Conservation (phyloP, 768 basidiomycete species). For the Naematelia encephala region DNA sequence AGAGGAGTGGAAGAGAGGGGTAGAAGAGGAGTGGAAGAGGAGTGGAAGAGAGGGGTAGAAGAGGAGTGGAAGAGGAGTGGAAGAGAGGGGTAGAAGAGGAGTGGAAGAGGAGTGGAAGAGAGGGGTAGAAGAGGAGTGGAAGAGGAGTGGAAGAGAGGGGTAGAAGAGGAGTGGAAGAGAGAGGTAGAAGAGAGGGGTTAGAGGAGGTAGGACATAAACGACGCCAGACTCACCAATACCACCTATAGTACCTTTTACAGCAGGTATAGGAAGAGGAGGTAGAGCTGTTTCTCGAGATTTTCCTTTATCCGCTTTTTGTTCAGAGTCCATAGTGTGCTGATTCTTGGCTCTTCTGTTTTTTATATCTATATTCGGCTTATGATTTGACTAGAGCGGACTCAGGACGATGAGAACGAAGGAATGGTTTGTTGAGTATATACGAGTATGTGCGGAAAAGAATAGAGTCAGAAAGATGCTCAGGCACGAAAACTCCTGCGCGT, state of each 20-base stretch:
- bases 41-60: neutral
- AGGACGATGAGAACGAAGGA: too few relatives aligned
- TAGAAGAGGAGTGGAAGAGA: neutral
- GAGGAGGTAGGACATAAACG: neutral
- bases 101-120: neutral
- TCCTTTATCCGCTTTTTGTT: too few relatives aligned
- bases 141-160: neutral
- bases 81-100: neutral
- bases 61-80: neutral
- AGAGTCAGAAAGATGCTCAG: too few relatives aligned
- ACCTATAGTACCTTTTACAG: slow-evolving; percentile 40
- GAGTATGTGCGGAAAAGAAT: too few relatives aligned
- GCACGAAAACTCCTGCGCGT: too few relatives aligned
- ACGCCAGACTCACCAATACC: slow-evolving; percentile 30
- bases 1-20: neutral
- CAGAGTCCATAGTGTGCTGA: too few relatives aligned
- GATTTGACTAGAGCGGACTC: too few relatives aligned
- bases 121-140: neutral
- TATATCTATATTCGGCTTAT: too few relatives aligned
- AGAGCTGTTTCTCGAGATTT: neutral
- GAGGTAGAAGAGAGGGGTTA: neutral
- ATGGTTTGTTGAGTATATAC: too few relatives aligned
- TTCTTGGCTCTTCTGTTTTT: too few relatives aligned
- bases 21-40: neutral
- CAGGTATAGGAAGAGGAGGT: slow-evolving; percentile 15